Base-by-base conservation (phyloP, 2,329 filamentous ascomycete species). In the Aspergillus jensenii region DNA sequence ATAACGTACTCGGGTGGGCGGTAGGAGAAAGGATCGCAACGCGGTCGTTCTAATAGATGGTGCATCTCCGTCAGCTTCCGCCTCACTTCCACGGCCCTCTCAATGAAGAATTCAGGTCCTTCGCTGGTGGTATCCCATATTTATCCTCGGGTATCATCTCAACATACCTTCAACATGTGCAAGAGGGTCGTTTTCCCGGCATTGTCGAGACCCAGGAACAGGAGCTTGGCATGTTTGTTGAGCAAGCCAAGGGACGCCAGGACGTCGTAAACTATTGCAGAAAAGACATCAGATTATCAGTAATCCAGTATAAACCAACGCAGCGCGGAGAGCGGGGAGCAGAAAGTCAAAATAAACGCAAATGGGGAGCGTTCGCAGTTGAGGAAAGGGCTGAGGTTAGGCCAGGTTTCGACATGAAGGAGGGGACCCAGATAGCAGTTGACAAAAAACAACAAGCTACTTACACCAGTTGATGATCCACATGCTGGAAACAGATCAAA, bases 391-490 rank as follows among this genome's bases (percentile, higher is more conserved):
- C 37, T 15, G 23, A 33, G 27, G 33, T 45, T 43, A 52, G 57
- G 49, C 51, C 43, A 60, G 52, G 33, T 49, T 40, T 56, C 58
- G 46, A 53, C 44, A 53, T n/a, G 14, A 46, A 39, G 21, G 31
- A 25, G 41, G 41, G 21, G 54, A 31, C 27, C 27, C 27, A 63
- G 56, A 56, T 40, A 52, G 8, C 9, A 50, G 52, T 33, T 19
- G 27, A 31, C 33, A 52, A 61, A 43, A 54, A 58, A 33, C 12
- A 37, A 52, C 27, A 50, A 12, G 52, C 11, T 35, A 78, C 81
- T 68, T 91, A 96, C 91, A 96, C 91, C 92, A 96, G 85, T 93
- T 92, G 75, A 96, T 80, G 77, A 96, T 90, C 91, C 91, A 96
- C 92, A 96, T 96, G 64, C 72, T 64, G 67, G 54, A 55, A 51